Evolutionary conservation across 306 rosid genomes (phyloP).

Genomic region (Dalbergia cochinchinensis): DNA sequence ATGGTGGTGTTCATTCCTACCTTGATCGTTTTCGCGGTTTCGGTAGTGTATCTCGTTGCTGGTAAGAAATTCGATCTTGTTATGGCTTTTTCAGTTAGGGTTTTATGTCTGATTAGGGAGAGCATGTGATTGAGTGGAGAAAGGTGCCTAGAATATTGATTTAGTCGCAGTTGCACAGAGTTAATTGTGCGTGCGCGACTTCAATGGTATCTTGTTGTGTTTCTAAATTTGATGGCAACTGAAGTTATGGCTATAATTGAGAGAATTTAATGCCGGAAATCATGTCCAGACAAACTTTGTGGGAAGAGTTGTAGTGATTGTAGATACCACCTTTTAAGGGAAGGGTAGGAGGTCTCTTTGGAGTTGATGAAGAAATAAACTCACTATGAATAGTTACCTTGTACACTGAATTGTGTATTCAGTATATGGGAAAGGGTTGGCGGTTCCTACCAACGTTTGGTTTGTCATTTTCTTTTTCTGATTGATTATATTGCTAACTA

Average conservation of each 20-base stretch:
- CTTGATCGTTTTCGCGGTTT: slow-evolving; percentile 58
- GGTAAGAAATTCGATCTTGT: slow-evolving; percentile 57
- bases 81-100: background rate
- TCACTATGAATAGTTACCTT: background rate
- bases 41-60: slow-evolving; percentile 75
- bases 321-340: too few species aligned
- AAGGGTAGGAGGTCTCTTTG: slow-evolving; percentile 28
- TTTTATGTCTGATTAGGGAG: slow-evolving; percentile 9
- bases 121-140: background rate
- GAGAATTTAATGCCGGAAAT: slow-evolving; percentile 15
- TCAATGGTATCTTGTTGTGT: background rate
- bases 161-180: background rate
- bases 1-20: slow-evolving; percentile 93
- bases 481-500: background rate
- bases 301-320: background rate
- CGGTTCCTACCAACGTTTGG: too few species aligned
- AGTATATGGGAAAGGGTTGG: too few species aligned
- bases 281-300: background rate
- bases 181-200: background rate
- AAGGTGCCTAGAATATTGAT: background rate
- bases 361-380: slow-evolving; percentile 5
- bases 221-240: slow-evolving; percentile 6
- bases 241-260: background rate
- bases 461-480: background rate
- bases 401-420: background rate